Evolutionary conservation across 1,284 basidiomycete genomes (phyloP).

Genomic region (Heliocybe sulcata): DNA sequence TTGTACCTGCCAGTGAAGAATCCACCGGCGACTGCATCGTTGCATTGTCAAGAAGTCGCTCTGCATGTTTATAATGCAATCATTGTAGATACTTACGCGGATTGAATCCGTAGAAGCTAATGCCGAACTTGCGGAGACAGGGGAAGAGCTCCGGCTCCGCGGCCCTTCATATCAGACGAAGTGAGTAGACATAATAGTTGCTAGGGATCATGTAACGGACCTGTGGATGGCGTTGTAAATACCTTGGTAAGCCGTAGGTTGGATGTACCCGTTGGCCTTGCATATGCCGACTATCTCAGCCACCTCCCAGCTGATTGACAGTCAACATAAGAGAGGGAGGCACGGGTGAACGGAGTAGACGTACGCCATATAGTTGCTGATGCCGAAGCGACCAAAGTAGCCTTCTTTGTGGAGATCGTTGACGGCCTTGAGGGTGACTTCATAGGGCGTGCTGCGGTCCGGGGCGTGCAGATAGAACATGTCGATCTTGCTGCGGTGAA

Average conservation of each 20-base stretch:
- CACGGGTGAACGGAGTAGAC: slow-evolving; percentile 7
- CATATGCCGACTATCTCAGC: slow-evolving; percentile 57
- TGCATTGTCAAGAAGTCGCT: background rate
- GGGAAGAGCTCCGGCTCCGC: slow-evolving; percentile 59
- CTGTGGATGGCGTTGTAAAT: slow-evolving; percentile 50
- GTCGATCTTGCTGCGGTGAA: slow-evolving; percentile 26
- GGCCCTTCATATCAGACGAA: slow-evolving; percentile 12
- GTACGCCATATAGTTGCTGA: slow-evolving; percentile 42
- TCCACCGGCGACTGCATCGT: slow-evolving; percentile 28
- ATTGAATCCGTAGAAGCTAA: slow-evolving; percentile 55
- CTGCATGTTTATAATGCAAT: too few relatives aligned
- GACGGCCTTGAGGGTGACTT: slow-evolving; percentile 38
- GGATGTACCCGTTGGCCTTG: slow-evolving; percentile 45
- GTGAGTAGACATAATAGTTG: background rate
- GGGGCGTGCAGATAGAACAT: slow-evolving; percentile 52
- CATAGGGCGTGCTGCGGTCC: slow-evolving; percentile 39
- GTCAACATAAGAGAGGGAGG: background rate
- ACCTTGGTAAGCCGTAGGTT: slow-evolving; percentile 66
- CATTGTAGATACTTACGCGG: slow-evolving; percentile 24
- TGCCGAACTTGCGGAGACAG: slow-evolving; percentile 54
- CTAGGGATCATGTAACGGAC: slow-evolving; percentile 4
- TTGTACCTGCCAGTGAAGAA: slow-evolving; percentile 29
- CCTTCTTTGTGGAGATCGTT: slow-evolving; percentile 45
- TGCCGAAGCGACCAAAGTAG: slow-evolving; percentile 35
- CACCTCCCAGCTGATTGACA: slow-evolving; percentile 50